Base-by-base conservation (phyloP, 495 filamentous ascomycete genomes). In the Neurospora tetrasperma region DNA sequence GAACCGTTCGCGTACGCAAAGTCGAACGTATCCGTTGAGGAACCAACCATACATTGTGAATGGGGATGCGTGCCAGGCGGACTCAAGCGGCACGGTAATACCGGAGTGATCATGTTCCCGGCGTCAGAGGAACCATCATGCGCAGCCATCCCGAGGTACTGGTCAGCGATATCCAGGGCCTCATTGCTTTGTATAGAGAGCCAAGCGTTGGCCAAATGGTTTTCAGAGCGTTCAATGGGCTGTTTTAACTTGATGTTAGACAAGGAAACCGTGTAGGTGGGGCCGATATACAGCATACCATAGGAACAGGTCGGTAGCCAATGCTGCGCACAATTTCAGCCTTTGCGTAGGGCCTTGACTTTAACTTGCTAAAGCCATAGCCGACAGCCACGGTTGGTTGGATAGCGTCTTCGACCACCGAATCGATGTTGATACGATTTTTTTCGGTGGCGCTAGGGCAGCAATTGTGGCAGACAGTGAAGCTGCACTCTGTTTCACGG, bases 391-490 rank as follows among this genome's bases (percentile, higher is more conserved):
- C 80, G 23, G 76, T 80, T 3, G 83, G 79, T 1, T 79, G 79
- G 3, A 87, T 74, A 35, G 86, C 84, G 5, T 80, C 84, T 14
- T 85, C 78, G 14, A 81, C 75, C 41, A 89, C 77, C 4, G 80
- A 84, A 70, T 89, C 77, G 44, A 91, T 75, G 74, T 83, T 85
- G 5, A 86, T 73, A 75, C 77, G 88, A 5, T 84, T 78, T 62
- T 87, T 84, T 11, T 85, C 80, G 23, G 76, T 74, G 14, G 80
- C 83, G 41, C 77, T 79, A 40, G 80, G 81, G 20, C 85, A 82
- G 74, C 89, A 91, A 20, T 40, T 42, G 20, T 83, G 83, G 75
- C 89, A 91, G 73, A 82, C 82, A 68, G 79, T 86, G 76, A 81
- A 86, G 70, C 80, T 82, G 76, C 89, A 91, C 71, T 86, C 85